Percentiles rank a stretch among this genome's conserved stretches.
phyloP scores from a whole-genome alignment of 2,329 filamentous ascomycete genomes.

The Alternaria consortialis region DNA sequence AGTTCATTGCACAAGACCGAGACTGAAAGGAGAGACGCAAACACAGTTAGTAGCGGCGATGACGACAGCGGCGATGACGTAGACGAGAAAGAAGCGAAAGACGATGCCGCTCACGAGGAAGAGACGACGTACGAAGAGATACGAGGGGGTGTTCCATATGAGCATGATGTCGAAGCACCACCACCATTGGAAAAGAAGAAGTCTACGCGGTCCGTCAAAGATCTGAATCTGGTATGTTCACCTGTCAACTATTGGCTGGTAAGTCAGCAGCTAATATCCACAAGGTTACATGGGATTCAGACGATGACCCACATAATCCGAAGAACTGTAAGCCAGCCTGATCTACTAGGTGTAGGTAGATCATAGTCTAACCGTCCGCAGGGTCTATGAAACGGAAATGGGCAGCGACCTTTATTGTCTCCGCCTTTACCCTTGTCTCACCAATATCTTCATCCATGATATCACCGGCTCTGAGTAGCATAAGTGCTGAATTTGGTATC shows the following conservation, averaged over 20 bases:
- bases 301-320: slow-evolving; percentile 57
- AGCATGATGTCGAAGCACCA: slow-evolving; percentile 42
- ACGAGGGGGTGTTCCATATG: slow-evolving; percentile 38
- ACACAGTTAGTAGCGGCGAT: slow-evolving; percentile 12
- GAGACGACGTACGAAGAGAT: slow-evolving; percentile 39
- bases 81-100: slow-evolving; percentile 21
- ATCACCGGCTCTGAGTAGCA: slow-evolving; percentile 44
- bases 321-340: slow-evolving; percentile 19
- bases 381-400: slow-evolving; percentile 52
- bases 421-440: slow-evolving; percentile 53
- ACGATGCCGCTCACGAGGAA: slow-evolving; percentile 14
- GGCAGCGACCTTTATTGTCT: slow-evolving; percentile 56
- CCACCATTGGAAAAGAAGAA: slow-evolving; percentile 38
- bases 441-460: slow-evolving; percentile 54
- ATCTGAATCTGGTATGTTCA: slow-evolving; percentile 44
- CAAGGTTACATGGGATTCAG: slow-evolving; percentile 57
- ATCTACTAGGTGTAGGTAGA: background rate
- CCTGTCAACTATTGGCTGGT: background rate
- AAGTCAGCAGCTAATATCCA: slow-evolving; percentile 6
- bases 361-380: background rate
- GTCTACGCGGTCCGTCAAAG: slow-evolving; percentile 34
- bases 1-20: slow-evolving; percentile 37
- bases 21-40: slow-evolving; percentile 31
- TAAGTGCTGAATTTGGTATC: slow-evolving; percentile 48
- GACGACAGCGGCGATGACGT: slow-evolving; percentile 22